phyloP scores from a whole-genome alignment of 129 eudicot species.

The Centrapalus pauciflorus region DNA sequence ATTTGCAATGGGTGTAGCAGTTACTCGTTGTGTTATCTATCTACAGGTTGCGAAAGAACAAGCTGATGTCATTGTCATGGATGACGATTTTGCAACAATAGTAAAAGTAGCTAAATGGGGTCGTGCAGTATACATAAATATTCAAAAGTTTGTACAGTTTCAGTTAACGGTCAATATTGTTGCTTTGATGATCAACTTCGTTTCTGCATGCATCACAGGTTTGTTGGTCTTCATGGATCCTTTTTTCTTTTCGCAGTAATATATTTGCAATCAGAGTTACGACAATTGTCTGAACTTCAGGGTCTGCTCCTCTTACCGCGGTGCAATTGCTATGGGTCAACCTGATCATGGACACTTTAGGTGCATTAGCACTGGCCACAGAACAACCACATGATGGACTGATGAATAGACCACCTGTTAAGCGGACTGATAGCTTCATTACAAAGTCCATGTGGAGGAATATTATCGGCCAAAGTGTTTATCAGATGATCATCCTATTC shows the following conservation, averaged over 20 bases:
- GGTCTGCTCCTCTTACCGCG: constrained; percentile 87
- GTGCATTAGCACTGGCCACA: constrained; percentile 91
- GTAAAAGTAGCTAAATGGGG: constrained; percentile 98
- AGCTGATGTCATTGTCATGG: constrained; percentile 87
- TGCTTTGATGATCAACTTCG: constrained; percentile 90
- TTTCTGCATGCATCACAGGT: constrained; percentile 89
- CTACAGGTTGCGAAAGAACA: constrained; percentile 90
- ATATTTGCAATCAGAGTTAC: no score
- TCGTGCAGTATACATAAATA: constrained; percentile 84
- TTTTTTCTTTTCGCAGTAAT: not conserved
- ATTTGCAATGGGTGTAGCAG: no score
- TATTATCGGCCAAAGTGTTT: constrained; percentile 75
- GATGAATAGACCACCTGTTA: constrained; percentile 73
- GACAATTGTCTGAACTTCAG: constrained; percentile 34
- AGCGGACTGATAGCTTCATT: constrained; percentile 56
- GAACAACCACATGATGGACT: constrained; percentile 84
- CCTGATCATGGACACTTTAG: constrained; percentile 92
- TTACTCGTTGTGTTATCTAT: not conserved
- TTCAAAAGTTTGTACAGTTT: constrained; percentile 97
- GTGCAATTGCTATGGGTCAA: constrained; percentile 95
- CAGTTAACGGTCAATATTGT: constrained; percentile 94
- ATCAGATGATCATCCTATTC: constrained; percentile 67
- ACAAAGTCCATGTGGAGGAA: constrained; percentile 92
- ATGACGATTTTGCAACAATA: constrained; percentile 82
- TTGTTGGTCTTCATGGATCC: not conserved